Conservation (phyloP, 2,329 filamentous ascomycete genomes). For the Leptodontidium sp. region DNA sequence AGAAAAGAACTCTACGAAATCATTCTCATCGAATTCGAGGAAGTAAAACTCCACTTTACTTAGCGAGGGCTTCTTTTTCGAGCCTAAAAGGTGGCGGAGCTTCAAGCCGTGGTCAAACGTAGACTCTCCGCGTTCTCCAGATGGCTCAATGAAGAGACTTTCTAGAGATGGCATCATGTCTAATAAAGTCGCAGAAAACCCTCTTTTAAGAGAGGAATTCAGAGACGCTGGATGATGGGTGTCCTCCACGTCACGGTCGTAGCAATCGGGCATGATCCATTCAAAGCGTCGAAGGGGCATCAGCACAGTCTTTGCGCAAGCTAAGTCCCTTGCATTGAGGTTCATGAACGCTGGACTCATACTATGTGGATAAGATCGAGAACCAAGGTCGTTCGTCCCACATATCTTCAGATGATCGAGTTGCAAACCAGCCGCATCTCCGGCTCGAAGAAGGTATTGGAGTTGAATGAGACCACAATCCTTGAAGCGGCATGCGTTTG, state of each 20-base stretch:
- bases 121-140: neutral
- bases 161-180: slow-evolving; percentile 13
- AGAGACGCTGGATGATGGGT: neutral
- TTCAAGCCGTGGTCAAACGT: slow-evolving; percentile 10
- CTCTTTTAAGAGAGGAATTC: neutral
- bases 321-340: slow-evolving; percentile 1
- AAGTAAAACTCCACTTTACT: slow-evolving; percentile 2
- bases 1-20: slow-evolving; percentile 9
- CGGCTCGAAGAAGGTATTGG: slow-evolving; percentile 5
- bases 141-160: neutral
- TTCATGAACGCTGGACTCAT: slow-evolving; percentile 6
- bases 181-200: neutral
- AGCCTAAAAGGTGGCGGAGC: neutral
- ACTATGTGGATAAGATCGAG: slow-evolving; percentile 11
- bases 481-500: slow-evolving; percentile 3
- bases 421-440: slow-evolving; percentile 3
- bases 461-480: slow-evolving; percentile 9
- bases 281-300: neutral
- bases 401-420: slow-evolving; percentile 2
- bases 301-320: slow-evolving; percentile 2
- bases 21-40: slow-evolving; percentile 8
- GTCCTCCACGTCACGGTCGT: neutral
- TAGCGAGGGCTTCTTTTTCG: neutral
- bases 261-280: slow-evolving; percentile 14
- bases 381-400: neutral